A percentile compares a stretch with the other conserved stretches of the same genome.
These are phyloP conservation scores for Plasmodium relictum DNA, from an alignment of 169 alveolate species.

Conservation along the genomic window DNA sequence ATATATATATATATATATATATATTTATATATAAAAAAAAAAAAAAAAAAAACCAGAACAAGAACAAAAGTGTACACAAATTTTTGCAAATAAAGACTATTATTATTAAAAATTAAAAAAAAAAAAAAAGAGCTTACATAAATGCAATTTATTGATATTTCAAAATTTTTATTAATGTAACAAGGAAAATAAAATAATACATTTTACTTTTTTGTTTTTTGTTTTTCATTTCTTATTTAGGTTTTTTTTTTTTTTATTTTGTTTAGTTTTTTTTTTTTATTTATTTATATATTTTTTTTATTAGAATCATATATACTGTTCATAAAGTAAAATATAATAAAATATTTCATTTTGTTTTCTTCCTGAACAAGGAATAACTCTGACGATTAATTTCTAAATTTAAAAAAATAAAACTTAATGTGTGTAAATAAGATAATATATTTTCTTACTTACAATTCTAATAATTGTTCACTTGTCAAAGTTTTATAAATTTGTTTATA, in stretches of 20 bases:
- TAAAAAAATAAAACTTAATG: constrained; percentile 53
- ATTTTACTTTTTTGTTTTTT: neutral
- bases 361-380: constrained; percentile 60
- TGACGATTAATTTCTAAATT: constrained; percentile 40
- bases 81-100: no score
- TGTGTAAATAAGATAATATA: constrained; percentile 43
- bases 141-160: neutral
- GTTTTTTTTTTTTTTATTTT: constrained; percentile 4
- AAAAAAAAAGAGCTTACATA: constrained; percentile 3
- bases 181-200: neutral
- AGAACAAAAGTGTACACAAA: no score
- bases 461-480: constrained; percentile 23
- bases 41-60: neutral
- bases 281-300: constrained; percentile 7
- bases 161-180: neutral
- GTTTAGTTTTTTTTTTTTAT: neutral
- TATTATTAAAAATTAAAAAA: no score
- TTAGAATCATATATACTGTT: neutral
- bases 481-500: constrained; percentile 36
- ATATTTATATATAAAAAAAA: no score
- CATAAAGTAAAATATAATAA: no score
- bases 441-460: constrained; percentile 6
- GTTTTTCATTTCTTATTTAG: neutral
- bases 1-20: no score
- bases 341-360: constrained; percentile 23